Evolutionary conservation across 257 asterid species (phyloP).

Genomic region (Solanum pinnatisectum): DNA sequence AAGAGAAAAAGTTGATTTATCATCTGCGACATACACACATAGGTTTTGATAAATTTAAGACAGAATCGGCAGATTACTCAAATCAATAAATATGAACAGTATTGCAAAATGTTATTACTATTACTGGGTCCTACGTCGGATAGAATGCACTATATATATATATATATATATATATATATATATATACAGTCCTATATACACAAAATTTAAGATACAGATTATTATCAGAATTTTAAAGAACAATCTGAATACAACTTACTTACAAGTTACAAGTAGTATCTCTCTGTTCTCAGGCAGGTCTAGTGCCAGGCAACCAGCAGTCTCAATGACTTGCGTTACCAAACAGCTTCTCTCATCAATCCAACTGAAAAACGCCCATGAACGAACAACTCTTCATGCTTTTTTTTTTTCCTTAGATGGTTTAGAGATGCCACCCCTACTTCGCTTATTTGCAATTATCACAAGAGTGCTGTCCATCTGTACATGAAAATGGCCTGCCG

Average conservation of each 20-base stretch:
- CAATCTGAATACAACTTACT: not conserved
- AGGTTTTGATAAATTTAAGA: not conserved
- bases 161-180: not conserved
- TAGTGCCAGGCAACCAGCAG: not conserved
- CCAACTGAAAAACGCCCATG: not conserved
- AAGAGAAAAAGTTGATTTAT: not conserved
- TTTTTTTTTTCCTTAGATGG: not conserved
- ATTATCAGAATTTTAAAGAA: not conserved
- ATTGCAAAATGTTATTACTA: not conserved
- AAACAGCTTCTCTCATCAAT: not conserved
- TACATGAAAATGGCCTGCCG: not conserved
- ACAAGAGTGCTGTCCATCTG: not conserved
- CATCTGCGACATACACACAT: not conserved
- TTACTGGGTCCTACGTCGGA: not conserved
- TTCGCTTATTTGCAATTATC: not conserved
- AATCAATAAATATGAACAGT: not conserved
- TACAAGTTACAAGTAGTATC: not conserved
- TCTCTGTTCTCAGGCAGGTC: not conserved
- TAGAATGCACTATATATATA: not conserved
- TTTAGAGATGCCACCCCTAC: not conserved
- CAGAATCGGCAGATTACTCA: not conserved
- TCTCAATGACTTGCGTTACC: not conserved
- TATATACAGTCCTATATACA: not conserved
- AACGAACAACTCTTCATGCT: not conserved
- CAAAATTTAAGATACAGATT: not conserved